These are phyloP conservation scores for Phytophthora fragariae DNA, from an alignment of 352 stramenopile species.

Conservation along the genomic window DNA sequence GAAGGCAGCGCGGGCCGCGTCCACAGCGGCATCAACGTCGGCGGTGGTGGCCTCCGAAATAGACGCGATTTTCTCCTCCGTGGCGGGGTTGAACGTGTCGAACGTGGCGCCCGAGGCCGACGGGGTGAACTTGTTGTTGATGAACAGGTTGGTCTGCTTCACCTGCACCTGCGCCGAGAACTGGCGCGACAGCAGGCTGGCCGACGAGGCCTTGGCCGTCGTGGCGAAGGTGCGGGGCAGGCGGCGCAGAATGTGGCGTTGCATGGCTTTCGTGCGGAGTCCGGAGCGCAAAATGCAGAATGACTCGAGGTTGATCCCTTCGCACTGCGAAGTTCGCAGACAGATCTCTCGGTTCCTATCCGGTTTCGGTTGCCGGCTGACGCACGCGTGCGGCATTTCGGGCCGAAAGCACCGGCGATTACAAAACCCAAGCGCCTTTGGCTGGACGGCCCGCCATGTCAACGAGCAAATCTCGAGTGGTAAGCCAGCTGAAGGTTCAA, in stretches of 20 bases:
- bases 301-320: slow-evolving; percentile 10
- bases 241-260: slow-evolving; percentile 53
- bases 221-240: slow-evolving; percentile 34
- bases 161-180: slow-evolving; percentile 48
- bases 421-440: slow-evolving; percentile 13
- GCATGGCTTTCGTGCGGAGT: slow-evolving; percentile 37
- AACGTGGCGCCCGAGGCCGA: slow-evolving; percentile 73
- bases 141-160: slow-evolving; percentile 83
- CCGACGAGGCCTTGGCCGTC: slow-evolving; percentile 24
- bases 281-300: slow-evolving; percentile 30
- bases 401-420: neutral
- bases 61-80: slow-evolving; percentile 72
- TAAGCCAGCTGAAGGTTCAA: slow-evolving; percentile 31
- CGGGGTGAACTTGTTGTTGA: slow-evolving; percentile 86
- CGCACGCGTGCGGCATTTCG: neutral
- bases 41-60: slow-evolving; percentile 61
- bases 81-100: slow-evolving; percentile 78
- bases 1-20: slow-evolving; percentile 69
- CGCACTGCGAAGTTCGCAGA: no score
- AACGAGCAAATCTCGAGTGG: slow-evolving; percentile 30
- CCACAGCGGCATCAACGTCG: slow-evolving; percentile 77
- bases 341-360: slow-evolving; percentile 23
- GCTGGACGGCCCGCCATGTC: slow-evolving; percentile 15
- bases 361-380: slow-evolving; percentile 10
- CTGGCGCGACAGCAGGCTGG: slow-evolving; percentile 29